Evolutionary conservation across 768 basidiomycete genomes (phyloP), one percentile per base, ranked within the genome.

Genomic region (Leucogyrophana mollusca): DNA sequence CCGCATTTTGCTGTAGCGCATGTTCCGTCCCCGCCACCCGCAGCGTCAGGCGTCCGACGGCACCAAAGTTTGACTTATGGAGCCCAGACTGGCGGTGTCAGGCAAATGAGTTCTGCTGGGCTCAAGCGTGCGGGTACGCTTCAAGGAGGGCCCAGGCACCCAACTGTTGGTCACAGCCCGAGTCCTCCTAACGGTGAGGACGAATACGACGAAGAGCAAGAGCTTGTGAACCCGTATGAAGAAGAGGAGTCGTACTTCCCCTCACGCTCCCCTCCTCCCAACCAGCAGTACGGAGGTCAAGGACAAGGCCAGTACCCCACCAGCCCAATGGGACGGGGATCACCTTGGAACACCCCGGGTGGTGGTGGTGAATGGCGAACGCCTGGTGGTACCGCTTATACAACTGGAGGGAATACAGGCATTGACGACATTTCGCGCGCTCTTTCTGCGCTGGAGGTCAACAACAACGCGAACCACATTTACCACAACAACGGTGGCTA

Each of bases 401-500:
- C 54, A 35, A 43, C 53, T 35, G 64, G 52, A 49, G 47, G 61
- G 42, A 71, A 56, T 50, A 53, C 30, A 21, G 70, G 71, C 37
- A 78, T 90, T 47, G 90, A 91, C 52, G 89, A 92, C 45, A 82
- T 91, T 13, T 79, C 85, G 54, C 80, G 82, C 34, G 90, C 86
- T 14, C 69, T 91, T 20, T 82, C 85, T 13, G 67, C 77, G 25
- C 71, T 92, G 45, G 88, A 90, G 55, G 67, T 91, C 23, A 63
- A 61, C 40, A 68, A 68, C 47, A 65, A 60, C 39, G 51, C 52
- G 35, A 53, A 52, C 46, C 58, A 59, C 40, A 45, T 65, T 47
- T 65, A 62, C 53, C 56, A 58, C 43, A 49, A 57, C 39, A 64
- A 50, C 45, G 40, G 56, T 27, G 49, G 71, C 6, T 56, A 58